Evolutionary conservation across 768 basidiomycete genomes (phyloP).

Genomic region (Hygrophoropsis aurantiaca): DNA sequence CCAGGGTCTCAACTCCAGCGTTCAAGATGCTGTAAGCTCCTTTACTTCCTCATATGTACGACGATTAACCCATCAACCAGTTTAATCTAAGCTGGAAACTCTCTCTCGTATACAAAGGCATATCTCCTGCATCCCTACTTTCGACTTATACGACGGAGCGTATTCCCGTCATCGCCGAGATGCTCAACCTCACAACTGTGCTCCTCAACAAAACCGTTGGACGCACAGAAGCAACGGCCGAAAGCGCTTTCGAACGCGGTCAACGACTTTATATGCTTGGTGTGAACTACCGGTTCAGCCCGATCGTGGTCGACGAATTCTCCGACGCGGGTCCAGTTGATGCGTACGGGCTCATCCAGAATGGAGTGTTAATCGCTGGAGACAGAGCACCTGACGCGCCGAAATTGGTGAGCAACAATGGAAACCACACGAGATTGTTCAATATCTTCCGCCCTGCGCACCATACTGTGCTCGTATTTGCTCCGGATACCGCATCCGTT

Average conservation of each 20-base stretch:
- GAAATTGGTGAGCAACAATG: constrained; percentile 17
- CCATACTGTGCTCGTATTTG: constrained; percentile 34
- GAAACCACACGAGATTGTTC: constrained; percentile 19
- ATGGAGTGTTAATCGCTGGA: constrained; percentile 35
- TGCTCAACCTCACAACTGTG: constrained; percentile 40
- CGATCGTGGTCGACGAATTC: constrained; percentile 22
- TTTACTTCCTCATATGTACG: neutral
- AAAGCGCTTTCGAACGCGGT: neutral
- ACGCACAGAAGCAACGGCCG: neutral
- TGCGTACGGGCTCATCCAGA: constrained; percentile 16
- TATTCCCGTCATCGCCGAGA: constrained; percentile 43
- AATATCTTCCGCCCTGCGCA: constrained; percentile 16
- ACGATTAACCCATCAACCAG: constrained; percentile 14
- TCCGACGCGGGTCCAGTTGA: constrained; percentile 8
- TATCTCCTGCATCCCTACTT: constrained; percentile 36
- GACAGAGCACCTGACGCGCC: constrained; percentile 47
- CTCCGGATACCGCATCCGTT: constrained; percentile 1
- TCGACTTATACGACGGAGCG: constrained; percentile 43
- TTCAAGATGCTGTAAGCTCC: constrained; percentile 24
- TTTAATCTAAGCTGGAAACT: constrained; percentile 48
- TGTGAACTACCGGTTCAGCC: constrained; percentile 24
- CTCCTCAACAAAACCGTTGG: constrained; percentile 6
- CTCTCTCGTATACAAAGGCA: constrained; percentile 37
- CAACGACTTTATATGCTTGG: constrained; percentile 17
- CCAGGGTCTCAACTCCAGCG: constrained; percentile 21